Evolutionary conservation across 2,329 filamentous ascomycete genomes (phyloP).

Genomic region (Annulohypoxylon truncatum): DNA sequence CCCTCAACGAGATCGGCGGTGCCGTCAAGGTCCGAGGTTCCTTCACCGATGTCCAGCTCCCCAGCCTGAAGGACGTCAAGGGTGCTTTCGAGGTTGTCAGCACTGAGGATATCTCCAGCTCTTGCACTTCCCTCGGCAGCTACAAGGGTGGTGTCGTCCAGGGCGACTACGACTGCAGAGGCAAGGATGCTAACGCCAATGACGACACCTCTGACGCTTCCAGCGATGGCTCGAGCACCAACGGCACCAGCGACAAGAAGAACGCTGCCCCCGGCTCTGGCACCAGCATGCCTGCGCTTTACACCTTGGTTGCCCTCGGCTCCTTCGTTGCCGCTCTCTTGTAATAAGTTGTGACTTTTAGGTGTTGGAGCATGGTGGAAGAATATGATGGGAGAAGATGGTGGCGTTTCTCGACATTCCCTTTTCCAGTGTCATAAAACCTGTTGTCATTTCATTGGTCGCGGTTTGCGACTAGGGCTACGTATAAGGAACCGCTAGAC

Average conservation of each 20-base stretch:
- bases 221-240: slow-evolving; percentile 44
- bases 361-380: slow-evolving; percentile 19
- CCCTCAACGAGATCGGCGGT: slow-evolving; percentile 77
- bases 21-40: slow-evolving; percentile 87
- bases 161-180: slow-evolving; percentile 63
- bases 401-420: slow-evolving; percentile 43
- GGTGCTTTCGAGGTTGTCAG: slow-evolving; percentile 78
- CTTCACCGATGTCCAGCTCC: slow-evolving; percentile 79
- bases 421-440: slow-evolving; percentile 48
- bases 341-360: slow-evolving; percentile 53
- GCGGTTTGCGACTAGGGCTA: slow-evolving; percentile 47
- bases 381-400: slow-evolving; percentile 39
- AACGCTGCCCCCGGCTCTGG: slow-evolving; percentile 59
- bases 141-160: slow-evolving; percentile 58
- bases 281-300: slow-evolving; percentile 60
- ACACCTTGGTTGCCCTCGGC: slow-evolving; percentile 61
- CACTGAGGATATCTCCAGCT: slow-evolving; percentile 69
- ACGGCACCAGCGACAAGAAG: slow-evolving; percentile 46
- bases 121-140: slow-evolving; percentile 66
- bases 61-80: slow-evolving; percentile 73
- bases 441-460: slow-evolving; percentile 47
- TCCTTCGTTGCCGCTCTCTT: slow-evolving; percentile 62
- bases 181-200: slow-evolving; percentile 65
- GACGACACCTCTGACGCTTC: slow-evolving; percentile 55
- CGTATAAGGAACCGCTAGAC: slow-evolving; percentile 58